A percentile compares a stretch with the other conserved stretches of the same genome.
phyloP scores from a whole-genome alignment of 768 basidiomycete species.

The Russula brevipes region DNA sequence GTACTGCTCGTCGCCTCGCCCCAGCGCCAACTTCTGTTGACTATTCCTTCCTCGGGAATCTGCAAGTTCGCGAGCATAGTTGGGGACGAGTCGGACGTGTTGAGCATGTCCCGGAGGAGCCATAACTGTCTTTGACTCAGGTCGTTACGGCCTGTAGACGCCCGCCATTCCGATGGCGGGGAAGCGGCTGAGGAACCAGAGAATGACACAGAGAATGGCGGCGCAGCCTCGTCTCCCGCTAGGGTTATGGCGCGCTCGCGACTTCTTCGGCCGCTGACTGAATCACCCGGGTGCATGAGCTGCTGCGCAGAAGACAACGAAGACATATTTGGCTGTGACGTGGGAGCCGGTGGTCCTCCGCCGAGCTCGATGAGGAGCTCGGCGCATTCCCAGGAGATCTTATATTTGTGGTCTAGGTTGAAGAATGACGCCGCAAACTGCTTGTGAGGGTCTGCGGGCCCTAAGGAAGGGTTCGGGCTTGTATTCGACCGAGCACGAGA shows the following conservation, averaged over 20 bases:
- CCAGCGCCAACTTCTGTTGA: slow-evolving; percentile 70
- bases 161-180: slow-evolving; percentile 54
- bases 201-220: slow-evolving; percentile 20
- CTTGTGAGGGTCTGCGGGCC: slow-evolving; percentile 37
- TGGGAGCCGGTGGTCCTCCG: slow-evolving; percentile 43
- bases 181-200: slow-evolving; percentile 33
- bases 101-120: slow-evolving; percentile 75
- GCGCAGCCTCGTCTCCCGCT: slow-evolving; percentile 57
- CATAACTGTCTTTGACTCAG: slow-evolving; percentile 76
- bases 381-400: slow-evolving; percentile 87
- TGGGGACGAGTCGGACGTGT: slow-evolving; percentile 37
- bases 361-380: slow-evolving; percentile 83
- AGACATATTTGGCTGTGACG: slow-evolving; percentile 24
- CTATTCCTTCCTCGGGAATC: slow-evolving; percentile 35
- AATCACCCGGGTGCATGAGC: slow-evolving; percentile 26
- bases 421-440: slow-evolving; percentile 55
- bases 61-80: slow-evolving; percentile 27
- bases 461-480: slow-evolving; percentile 34
- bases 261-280: slow-evolving; percentile 35
- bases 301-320: slow-evolving; percentile 35
- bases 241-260: slow-evolving; percentile 71
- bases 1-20: slow-evolving; percentile 71
- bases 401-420: slow-evolving; percentile 67
- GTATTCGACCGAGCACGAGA: slow-evolving; percentile 54
- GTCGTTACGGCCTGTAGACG: slow-evolving; percentile 78